Evolutionary conservation across 1,284 basidiomycete genomes (phyloP).

Genomic region (Meira miltonrushii): DNA sequence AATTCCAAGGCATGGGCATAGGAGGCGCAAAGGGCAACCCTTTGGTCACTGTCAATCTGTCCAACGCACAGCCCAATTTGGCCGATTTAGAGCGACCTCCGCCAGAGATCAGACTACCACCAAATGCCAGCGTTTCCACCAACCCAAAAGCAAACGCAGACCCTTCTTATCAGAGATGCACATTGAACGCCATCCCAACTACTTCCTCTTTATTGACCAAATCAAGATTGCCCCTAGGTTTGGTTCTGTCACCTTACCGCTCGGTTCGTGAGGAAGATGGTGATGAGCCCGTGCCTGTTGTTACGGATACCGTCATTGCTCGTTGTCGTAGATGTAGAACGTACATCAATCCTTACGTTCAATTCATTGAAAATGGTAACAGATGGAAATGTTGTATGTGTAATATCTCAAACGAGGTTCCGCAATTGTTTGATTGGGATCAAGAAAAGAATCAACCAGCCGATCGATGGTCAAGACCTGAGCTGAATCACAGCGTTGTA

Average conservation of each 20-base stretch:
- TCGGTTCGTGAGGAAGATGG: conserved; percentile 59
- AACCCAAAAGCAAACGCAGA: conserved; percentile 79
- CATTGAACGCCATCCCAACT: conserved; percentile 88
- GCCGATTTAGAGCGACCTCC: conserved; percentile 73
- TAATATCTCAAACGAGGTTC: conserved; percentile 96
- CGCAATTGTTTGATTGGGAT: conserved; percentile 98
- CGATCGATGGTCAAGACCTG: conserved; percentile 87
- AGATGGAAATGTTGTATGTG: conserved; percentile 99
- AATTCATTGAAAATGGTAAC: conserved; percentile 96
- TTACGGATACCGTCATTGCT: conserved; percentile 91
- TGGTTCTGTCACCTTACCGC: conserved; percentile 88
- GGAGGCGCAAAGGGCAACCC: conserved; percentile 53
- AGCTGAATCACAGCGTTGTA: conserved; percentile 87
- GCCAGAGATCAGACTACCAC: conserved; percentile 81
- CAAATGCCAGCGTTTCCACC: conserved; percentile 71
- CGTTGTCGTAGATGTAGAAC: conserved; percentile 93
- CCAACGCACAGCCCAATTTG: conserved; percentile 63
- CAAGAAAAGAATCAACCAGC: conserved; percentile 86
- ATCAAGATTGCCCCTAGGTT: conserved; percentile 84
- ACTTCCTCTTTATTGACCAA: conserved; percentile 84
- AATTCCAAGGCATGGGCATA: conserved; percentile 82
- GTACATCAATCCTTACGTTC: conserved; percentile 98
- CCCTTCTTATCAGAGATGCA: conserved; percentile 85
- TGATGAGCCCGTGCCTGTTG: conserved; percentile 75
- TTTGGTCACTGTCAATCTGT: conserved; percentile 39